Conservation (phyloP, 352 stramenopile genomes). For the Pythium sukuiense region DNA sequence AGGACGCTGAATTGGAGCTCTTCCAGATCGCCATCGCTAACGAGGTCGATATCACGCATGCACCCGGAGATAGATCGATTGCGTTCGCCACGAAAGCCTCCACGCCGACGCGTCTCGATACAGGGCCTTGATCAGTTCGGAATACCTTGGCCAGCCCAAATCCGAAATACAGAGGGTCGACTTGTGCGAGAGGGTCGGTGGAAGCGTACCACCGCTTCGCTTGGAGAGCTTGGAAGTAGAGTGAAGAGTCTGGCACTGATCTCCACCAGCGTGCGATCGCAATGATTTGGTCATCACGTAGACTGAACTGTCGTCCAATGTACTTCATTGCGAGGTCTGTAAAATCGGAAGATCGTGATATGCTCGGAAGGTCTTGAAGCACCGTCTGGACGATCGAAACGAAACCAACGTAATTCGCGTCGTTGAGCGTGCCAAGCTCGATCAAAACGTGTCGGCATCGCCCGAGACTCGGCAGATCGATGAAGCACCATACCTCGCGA, state of each 20-base stretch:
- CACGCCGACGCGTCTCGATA: conserved; percentile 30
- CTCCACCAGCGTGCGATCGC: conserved; percentile 46
- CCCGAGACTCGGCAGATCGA: conserved; percentile 19
- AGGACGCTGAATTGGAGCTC: conserved; percentile 15
- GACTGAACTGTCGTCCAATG: conserved; percentile 32
- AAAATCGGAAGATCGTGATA: conserved; percentile 40
- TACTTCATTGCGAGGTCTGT: conserved; percentile 41
- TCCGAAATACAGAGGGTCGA: conserved; percentile 45
- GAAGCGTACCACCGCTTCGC: conserved; percentile 35
- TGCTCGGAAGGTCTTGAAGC: conserved; percentile 20
- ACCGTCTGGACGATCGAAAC: conserved; percentile 34
- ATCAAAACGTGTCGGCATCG: conserved; percentile 41
- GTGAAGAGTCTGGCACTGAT: conserved; percentile 31
- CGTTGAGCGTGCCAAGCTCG: conserved; percentile 37
- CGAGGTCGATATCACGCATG: conserved; percentile 33
- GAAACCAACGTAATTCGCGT: conserved; percentile 30
- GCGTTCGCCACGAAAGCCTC: conserved; percentile 42
- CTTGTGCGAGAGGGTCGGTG: conserved; percentile 6
- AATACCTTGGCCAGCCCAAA: conserved; percentile 50
- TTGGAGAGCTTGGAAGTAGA: conserved; percentile 53
- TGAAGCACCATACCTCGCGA: conserved; percentile 48
- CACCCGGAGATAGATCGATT: conserved; percentile 4
- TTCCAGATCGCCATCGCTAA: conserved; percentile 48
- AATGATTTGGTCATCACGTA: conserved; percentile 33
- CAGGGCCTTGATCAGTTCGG: conserved; percentile 16